Evolutionary conservation across 1,284 basidiomycete species (phyloP), one percentile per base, ranked within the genome.

Genomic region (Ustilago tritici): DNA sequence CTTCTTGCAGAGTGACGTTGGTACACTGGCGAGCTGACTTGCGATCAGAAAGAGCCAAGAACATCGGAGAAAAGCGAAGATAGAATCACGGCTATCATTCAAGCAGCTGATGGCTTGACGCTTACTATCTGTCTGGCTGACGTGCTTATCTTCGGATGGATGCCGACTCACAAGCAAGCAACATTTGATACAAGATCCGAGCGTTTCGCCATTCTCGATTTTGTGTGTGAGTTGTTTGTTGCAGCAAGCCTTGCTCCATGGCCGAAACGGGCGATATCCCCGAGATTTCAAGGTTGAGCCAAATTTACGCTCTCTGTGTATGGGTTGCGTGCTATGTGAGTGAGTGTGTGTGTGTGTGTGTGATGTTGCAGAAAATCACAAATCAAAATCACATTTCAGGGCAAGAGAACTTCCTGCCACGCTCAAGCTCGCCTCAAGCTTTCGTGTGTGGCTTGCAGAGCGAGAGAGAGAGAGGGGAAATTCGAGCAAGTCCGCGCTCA

Each of bases 391-490:
- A 28, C 35, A 56, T 31, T 23, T 56, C 55, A 56, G 55, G 23
- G 55, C 38, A 38, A 5, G 17, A n/a, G 32, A 35, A 15, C 35
- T 40, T 23, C 17, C 50, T 53, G 50, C 50, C 4, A 53, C 32
- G 50, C 50, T 53, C 50, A 56, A 56, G 35, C 54, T 56, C 54
- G 54, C 54, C 23, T 56, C 35, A 23, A 56, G 28, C 55, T 56
- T 55, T 55, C 17, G 53, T 55, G 53, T 36, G 55, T 56, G 55
- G 55, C 38, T 56, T 56, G 55, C 55, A 56, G 55, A n/a, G 12
- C 11, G 28, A 56, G 38, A 40, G 15, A 40, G 38, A 40, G 38
- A 50, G 49, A 50, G 52, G 52, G 52, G 52, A 54, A 54, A 54
- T 54, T 38, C 32, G 28, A 36, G 36, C 54, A 34, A 40, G 36